Percentiles rank a stretch among this genome's conserved stretches.
Conservation (phyloP, 257 asterid species). For the Coffea canephora region DNA sequence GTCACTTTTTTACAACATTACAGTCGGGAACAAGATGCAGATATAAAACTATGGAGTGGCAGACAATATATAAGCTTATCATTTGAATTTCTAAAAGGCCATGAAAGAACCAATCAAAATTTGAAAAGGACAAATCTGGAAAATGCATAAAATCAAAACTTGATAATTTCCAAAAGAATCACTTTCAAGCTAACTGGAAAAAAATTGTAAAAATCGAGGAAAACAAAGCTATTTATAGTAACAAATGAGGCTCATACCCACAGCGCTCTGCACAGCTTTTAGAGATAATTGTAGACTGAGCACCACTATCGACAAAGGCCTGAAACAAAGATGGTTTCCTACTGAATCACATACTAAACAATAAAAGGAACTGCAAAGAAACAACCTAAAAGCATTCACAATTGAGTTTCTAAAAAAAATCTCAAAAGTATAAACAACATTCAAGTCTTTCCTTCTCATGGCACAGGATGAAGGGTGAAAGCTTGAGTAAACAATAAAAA, state of each 20-base stretch:
- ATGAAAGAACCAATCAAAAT: not conserved
- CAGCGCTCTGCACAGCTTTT: slow-evolving; percentile 95
- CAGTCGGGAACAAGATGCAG: not conserved
- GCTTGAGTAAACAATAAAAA: slow-evolving; percentile 10
- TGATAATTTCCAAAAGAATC: not conserved
- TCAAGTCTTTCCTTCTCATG: not conserved
- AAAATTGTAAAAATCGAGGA: slow-evolving; percentile 4
- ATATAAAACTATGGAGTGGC: not conserved
- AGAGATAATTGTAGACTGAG: slow-evolving; percentile 97
- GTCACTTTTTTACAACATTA: not conserved
- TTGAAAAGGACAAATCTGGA: not conserved
- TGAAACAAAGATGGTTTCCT: slow-evolving; percentile 32
- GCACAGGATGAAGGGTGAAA: not conserved
- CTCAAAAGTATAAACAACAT: not conserved
- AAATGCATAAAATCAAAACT: not conserved
- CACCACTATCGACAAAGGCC: slow-evolving; percentile 99
- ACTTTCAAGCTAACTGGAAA: slow-evolving; percentile 8
- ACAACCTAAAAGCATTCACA: not conserved
- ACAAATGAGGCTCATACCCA: slow-evolving; percentile 54
- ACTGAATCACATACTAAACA: not conserved
- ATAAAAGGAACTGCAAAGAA: not conserved
- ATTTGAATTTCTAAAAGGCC: not conserved
- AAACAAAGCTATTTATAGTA: not conserved
- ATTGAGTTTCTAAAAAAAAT: not conserved
- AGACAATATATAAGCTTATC: not conserved